Conservation (phyloP, 2,329 filamentous ascomycete species). For the Cytospora chrysosperma region DNA sequence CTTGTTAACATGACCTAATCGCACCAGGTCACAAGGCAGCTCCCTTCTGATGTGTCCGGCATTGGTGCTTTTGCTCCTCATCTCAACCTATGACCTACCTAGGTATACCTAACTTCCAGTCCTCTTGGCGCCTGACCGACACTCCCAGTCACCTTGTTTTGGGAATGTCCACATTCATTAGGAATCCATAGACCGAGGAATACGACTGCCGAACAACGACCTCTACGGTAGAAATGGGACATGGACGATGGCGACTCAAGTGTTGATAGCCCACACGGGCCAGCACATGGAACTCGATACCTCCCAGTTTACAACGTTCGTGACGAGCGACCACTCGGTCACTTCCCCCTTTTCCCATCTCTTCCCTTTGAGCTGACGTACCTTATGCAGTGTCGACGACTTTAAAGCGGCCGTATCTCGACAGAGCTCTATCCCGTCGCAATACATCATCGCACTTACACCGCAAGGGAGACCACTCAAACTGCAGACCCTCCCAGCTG, state of each 20-base stretch:
- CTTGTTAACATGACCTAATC: neutral
- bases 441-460: slow-evolving; percentile 86
- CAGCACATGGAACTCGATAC: slow-evolving; percentile 79
- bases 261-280: slow-evolving; percentile 92
- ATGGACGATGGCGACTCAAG: slow-evolving; percentile 41
- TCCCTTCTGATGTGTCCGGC: neutral
- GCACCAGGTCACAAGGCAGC: neutral
- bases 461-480: slow-evolving; percentile 81
- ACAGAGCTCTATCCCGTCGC: slow-evolving; percentile 69
- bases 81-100: neutral
- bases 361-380: slow-evolving; percentile 24
- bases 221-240: neutral
- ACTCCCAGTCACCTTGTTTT: neutral
- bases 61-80: neutral
- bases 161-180: neutral
- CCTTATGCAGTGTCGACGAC: slow-evolving; percentile 67
- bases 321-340: slow-evolving; percentile 25
- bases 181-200: neutral
- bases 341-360: slow-evolving; percentile 27
- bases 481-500: slow-evolving; percentile 72
- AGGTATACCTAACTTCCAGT: neutral
- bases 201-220: neutral
- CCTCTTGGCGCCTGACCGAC: neutral
- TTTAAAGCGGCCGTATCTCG: slow-evolving; percentile 78
- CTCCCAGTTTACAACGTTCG: slow-evolving; percentile 71